Percentiles rank a stretch among this genome's conserved stretches.
phyloP scores from a whole-genome alignment of 371 early-diverging fungal species.

The Lichtheimia ornata region DNA sequence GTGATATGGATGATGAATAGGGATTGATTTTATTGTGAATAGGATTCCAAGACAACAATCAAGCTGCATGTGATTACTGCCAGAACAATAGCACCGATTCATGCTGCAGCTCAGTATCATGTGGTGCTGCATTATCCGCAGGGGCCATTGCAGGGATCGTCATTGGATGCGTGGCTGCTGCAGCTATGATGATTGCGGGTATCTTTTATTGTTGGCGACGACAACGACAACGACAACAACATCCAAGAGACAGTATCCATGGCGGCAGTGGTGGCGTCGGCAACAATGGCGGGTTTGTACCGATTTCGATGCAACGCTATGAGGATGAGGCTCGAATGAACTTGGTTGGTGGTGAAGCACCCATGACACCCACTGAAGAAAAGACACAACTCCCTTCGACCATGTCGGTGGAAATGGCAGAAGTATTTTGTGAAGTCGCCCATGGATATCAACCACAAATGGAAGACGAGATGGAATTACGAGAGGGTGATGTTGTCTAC shows the following conservation, averaged over 20 bases:
- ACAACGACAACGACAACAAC: slow-evolving; percentile 2
- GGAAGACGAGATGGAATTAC: slow-evolving; percentile 65
- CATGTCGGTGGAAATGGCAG: slow-evolving; percentile 15
- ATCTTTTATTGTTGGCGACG: slow-evolving; percentile 10
- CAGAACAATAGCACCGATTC: slow-evolving; percentile 15
- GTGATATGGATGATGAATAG: too few relatives aligned
- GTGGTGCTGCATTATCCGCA: slow-evolving; percentile 14
- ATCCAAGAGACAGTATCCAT: neutral
- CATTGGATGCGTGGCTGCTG: slow-evolving; percentile 14
- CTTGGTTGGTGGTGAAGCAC: neutral
- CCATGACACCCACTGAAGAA: slow-evolving; percentile 5
- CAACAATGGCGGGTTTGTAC: neutral
- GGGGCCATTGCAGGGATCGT: slow-evolving; percentile 37
- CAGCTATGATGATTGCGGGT: slow-evolving; percentile 3
- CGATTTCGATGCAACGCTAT: neutral
- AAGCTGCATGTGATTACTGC: slow-evolving; percentile 30
- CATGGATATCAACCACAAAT: slow-evolving; percentile 51
- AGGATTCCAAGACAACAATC: slow-evolving; percentile 26
- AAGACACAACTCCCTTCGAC: slow-evolving; percentile 12
- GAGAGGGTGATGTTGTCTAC: slow-evolving; percentile 61
- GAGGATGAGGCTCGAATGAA: slow-evolving; percentile 8
- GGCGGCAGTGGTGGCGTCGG: too few relatives aligned
- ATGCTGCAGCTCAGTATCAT: slow-evolving; percentile 25
- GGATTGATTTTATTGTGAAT: neutral
- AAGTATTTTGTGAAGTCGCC: slow-evolving; percentile 29